These are phyloP conservation scores for Musa acuminata DNA, from an alignment of 176 grass and related monocot species.

Conservation along the genomic window DNA sequence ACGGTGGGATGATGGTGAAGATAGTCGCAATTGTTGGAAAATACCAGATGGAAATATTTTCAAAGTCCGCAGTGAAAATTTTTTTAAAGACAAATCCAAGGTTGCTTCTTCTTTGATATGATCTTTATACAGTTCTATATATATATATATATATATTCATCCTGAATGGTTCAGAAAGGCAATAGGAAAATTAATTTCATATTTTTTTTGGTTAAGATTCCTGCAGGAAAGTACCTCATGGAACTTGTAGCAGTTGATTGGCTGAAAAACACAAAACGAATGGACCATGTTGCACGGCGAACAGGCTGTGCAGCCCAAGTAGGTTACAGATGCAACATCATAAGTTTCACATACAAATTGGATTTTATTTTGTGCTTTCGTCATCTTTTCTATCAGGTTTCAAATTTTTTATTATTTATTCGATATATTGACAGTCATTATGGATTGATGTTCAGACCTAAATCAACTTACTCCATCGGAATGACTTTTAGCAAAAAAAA, in stretches of 20 bases:
- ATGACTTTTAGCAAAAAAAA: no score
- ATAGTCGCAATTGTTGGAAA: conserved; percentile 66
- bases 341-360: neutral
- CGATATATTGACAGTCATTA: no score
- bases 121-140: neutral
- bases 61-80: conserved; percentile 88
- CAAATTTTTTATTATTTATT: no score
- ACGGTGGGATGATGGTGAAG: conserved; percentile 53
- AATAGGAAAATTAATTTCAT: conserved; percentile 3
- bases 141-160: no score
- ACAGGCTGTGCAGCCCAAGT: conserved; percentile 68
- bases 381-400: no score
- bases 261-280: conserved; percentile 59
- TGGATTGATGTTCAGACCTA: no score
- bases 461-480: no score
- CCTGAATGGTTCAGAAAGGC: no score
- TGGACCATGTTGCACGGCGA: conserved; percentile 80
- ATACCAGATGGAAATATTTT: conserved; percentile 80
- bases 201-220: conserved; percentile 41
- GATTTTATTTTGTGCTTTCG: neutral
- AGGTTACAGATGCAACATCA: neutral
- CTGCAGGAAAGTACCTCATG: conserved; percentile 77
- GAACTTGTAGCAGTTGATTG: conserved; percentile 77
- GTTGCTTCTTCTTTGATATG: conserved; percentile 23
- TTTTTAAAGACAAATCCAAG: conserved; percentile 90